Evolutionary conservation across 208 protist genomes (phyloP), one percentile per base, ranked within the genome.

Genomic region (Naegleria gruberi): DNA sequence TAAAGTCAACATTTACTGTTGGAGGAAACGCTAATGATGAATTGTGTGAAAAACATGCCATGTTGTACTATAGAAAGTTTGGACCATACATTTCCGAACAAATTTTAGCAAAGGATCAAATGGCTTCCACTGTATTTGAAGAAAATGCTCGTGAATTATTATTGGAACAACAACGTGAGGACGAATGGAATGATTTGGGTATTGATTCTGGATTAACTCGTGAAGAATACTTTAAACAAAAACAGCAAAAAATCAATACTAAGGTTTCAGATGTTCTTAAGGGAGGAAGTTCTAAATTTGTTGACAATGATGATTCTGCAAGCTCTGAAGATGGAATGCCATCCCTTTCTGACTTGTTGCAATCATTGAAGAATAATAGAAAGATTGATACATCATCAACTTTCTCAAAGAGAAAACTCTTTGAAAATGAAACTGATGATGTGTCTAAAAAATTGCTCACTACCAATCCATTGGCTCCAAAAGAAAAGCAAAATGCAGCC

Each of bases 181-280:
- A 83, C 30, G 77, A 83, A 44, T 83, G 77, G 77, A 83, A 83
- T 83, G 77, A 83, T 26, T 44, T 44, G 8, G 77, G 77, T 44
- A 83, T 83, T 83, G 77, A 83, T 44, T 83, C 77, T n/a, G 77
- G 77, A 44, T 83, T 83, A 23, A 83, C n/a, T 23, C n/a, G 77
- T 37, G 40, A 83, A 15, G 77, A 83, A 23, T 83, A 44, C 37
- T 41, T 44, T 44, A 41, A 44, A 44, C 40, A 41, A 83, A 83
- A 83, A 23, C 7, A 44, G 12, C n/a, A 83, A 44, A 83, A 44
- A 83, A 44, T 83, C 5, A 23, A 44, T 5, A 44, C 26, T 10
- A 44, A 19, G 0, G 40, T 83, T 44, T 83, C 77, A 44, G 40
- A 44, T 37, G 65, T 77, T 77, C 34, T 77, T 7, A 30, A 26